Base-by-base conservation (phyloP, 805 yeast genomes). In the Yarrowia bubula region DNA sequence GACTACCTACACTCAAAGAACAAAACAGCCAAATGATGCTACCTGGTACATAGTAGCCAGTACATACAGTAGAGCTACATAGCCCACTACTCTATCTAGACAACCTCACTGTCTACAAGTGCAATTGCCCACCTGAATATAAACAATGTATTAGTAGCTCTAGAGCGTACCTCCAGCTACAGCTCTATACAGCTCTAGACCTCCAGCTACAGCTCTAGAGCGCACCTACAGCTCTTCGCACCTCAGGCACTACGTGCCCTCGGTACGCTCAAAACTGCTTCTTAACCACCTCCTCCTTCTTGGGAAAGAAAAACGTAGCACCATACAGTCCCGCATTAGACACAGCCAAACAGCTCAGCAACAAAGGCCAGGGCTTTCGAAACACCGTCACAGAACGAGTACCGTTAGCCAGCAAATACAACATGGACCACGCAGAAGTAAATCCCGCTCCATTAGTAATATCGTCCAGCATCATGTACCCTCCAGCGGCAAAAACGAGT, bases 381-480 rank as follows among this genome's bases (percentile, higher is more conserved):
- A 89, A 79, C 7, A 84, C 81, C 43, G 80, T 81, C 17, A 75
- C 48, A 4, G 73, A 66, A 4, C 68, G 67, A 39, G 65, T 65
- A 0, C 91, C 90, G 71, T 90, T 89, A 14, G 87, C 90, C 11
- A 92, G 73, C 66, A 87, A 72, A 71, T 90, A 92, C 66, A 92
- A 75, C 8, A 88, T 74, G 8, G 90, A 84, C 97, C 97, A 92
- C 1, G 95, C 96, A 70, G 84, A 79, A 32, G 38, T 68, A 71
- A 92, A 88, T 0, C 96, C 97, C 1, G 93, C 81, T 3, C 96
- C 97, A 75, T 89, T 86, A 51, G 82, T 81, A 18, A 84, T 75
- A 71, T 91, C 97, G 72, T 92, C 97, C 68, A 80, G 80, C 44
- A 88, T 82, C 79, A 92, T 87, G 69, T 71, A 75, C 22, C 77